Evolutionary conservation across 257 asterid genomes (phyloP), one percentile per base, ranked within the genome.

Genomic region (Scutellaria galericulata): DNA sequence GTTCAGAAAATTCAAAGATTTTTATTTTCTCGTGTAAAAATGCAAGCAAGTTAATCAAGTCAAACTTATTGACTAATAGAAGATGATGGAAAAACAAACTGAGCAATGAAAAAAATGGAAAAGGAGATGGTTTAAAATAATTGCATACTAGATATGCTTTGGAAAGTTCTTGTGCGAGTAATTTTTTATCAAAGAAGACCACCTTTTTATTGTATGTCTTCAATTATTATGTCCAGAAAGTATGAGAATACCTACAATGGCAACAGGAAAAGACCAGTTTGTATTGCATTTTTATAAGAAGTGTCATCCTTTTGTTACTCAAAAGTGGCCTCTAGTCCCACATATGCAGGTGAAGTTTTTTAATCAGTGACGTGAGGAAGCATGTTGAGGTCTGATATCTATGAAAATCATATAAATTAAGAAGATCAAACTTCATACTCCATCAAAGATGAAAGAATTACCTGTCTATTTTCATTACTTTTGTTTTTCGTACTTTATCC

Each of bases 391-490:
- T 64, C 7, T 5, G 66, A 64, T 12, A 31, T 40, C 48, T n/a
- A 52, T 13, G 42, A 31, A 9, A 44, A 27, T 61, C 27, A 63
- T 53, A 59, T 40, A 14, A 27, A 39, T 46, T 20, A 5, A 55
- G 9, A 55, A 24, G 46, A 58, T 37, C 44, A 18, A 66, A 48
- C 44, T 46, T 67, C 24, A 47, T 13, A 70, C 3, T 68, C 31
- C 56, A 46, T 14, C 51, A 15, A 47, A 5, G 9, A 10, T 48
- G 66, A 74, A 45, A 14, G 76, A 55, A 31, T 50, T 44, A 88
- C 98, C 99, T 92, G 89, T 92, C 99, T 64, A 92, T 86, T 89
- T 81, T 86, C 97, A 91, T 90, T 79, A 86, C 94, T 74, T 86
- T 86, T 47, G 97, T 96, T 68, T 82, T 80, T 78, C 9, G 77